phyloP scores from a whole-genome alignment of 2,329 filamentous ascomycete species.

The Fusarium equiseti region DNA sequence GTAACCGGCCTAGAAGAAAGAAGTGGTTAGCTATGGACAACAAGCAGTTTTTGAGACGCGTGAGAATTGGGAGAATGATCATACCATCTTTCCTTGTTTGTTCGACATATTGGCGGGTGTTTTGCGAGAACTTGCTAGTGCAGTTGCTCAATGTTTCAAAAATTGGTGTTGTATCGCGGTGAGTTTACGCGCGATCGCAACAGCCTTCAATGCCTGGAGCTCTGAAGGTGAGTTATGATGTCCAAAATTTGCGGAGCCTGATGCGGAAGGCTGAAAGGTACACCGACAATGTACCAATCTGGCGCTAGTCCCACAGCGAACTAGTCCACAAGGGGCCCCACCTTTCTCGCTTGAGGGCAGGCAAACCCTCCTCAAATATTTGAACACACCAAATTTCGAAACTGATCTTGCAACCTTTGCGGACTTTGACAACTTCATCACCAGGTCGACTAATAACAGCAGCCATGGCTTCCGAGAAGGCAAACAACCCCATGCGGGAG shows the following conservation, averaged over 20 bases:
- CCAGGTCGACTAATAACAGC: constrained; percentile 53
- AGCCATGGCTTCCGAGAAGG: constrained; percentile 78
- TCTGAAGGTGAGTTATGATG: constrained; percentile 56
- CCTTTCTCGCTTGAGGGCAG: constrained; percentile 53
- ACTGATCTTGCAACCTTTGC: constrained; percentile 44
- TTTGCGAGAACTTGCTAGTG: constrained; percentile 48
- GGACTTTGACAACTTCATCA: constrained; percentile 53
- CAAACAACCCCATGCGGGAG: constrained; percentile 99
- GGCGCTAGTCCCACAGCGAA: constrained; percentile 44
- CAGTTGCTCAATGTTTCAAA: constrained; percentile 56
- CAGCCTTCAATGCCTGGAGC: constrained; percentile 59
- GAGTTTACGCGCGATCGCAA: constrained; percentile 55
- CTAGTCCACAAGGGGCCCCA: constrained; percentile 10
- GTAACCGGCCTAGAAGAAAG: constrained; percentile 73
- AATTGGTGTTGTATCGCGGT: constrained; percentile 56
- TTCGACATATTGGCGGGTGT: constrained; percentile 59
- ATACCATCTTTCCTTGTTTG: constrained; percentile 99
- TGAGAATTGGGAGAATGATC: constrained; percentile 51
- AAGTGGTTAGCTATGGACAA: constrained; percentile 70
- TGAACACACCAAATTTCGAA: constrained; percentile 52
- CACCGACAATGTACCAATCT: constrained; percentile 48
- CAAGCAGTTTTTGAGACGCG: constrained; percentile 51
- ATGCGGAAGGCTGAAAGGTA: constrained; percentile 56
- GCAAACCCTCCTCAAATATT: constrained; percentile 59
- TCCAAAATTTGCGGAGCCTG: constrained; percentile 62